These are phyloP conservation scores for Gliomastix tumulicola DNA, from an alignment of 2,329 filamentous ascomycete genomes.

Conservation along the genomic window DNA sequence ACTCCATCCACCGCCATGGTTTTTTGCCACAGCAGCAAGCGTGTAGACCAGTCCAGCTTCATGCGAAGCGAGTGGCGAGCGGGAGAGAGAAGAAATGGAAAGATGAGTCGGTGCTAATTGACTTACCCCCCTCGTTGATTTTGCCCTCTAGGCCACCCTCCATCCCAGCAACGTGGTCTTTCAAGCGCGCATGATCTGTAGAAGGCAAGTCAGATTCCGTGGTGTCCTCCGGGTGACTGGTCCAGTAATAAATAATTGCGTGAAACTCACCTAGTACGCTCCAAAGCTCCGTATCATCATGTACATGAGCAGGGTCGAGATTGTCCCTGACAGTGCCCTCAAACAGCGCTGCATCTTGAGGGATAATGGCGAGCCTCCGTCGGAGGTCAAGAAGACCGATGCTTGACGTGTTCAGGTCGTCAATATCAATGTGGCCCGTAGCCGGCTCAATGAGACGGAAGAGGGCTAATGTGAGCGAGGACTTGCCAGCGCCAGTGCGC, in stretches of 20 bases:
- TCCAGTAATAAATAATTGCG: background rate
- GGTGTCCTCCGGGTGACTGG: background rate
- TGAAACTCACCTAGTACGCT: slow-evolving; percentile 72
- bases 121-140: slow-evolving; percentile 88
- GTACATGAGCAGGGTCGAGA: slow-evolving; percentile 86
- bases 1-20: no score
- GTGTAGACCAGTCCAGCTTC: background rate
- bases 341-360: slow-evolving; percentile 94
- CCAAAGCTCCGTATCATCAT: slow-evolving; percentile 97
- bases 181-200: slow-evolving; percentile 69
- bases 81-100: slow-evolving; percentile 15
- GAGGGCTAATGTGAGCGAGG: slow-evolving; percentile 81
- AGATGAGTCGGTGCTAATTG: slow-evolving; percentile 10
- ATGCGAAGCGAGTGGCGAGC: slow-evolving; percentile 14
- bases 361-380: slow-evolving; percentile 88
- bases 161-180: slow-evolving; percentile 84
- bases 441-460: slow-evolving; percentile 93
- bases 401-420: slow-evolving; percentile 78
- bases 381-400: slow-evolving; percentile 89
- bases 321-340: slow-evolving; percentile 92
- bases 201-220: background rate
- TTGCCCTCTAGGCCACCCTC: slow-evolving; percentile 82
- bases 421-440: slow-evolving; percentile 80
- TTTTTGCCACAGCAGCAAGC: background rate
- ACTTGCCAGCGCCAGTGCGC: slow-evolving; percentile 93